Evolutionary conservation across 2,329 filamentous ascomycete species (phyloP), one percentile per base, ranked within the genome.

Genomic region (Epichloe brachyelytri): DNA sequence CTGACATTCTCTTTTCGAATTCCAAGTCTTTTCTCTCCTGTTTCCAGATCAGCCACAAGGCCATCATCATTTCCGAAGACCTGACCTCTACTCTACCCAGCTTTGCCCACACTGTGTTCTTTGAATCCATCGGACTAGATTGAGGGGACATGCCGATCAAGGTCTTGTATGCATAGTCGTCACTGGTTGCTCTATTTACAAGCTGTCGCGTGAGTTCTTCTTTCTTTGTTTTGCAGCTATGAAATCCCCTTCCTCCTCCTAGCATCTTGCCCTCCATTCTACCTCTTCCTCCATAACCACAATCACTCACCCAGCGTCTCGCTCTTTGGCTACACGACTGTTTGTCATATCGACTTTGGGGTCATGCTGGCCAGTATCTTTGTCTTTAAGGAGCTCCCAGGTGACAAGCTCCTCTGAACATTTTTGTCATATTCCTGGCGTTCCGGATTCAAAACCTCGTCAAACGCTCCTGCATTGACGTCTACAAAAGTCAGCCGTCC

Each of bases 161-260:
- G 58, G 53, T 52, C 60, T 64, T 69, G 60, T 71, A 71, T 70
- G 65, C 56, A 62, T 71, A 71, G 59, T 57, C 52, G 51, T 65
- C 62, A 62, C 61, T 62, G 59, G 63, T 65, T 63, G 60, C 61
- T 63, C 51, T 58, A 53, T 49, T 53, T 57, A 57, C 54, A 57
- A 57, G 50, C 56, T 60, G 55, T 58, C 59, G 51, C 56, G 65
- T 67, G 60, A 65, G 63, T 63, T 49, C 51, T 51, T 58, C 53
- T 55, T 55, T 49, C 41, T 55, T 52, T 49, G 19, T 49, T 49
- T 46, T 49, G 11, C 19, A 22, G 39, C 17, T 37, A 4, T 17
- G 22, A 20, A 22, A 17, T 10, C 10, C 20, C 39, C 46, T 43
- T 47, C 43, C 41, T 37, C 51, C 39, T 46, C 43, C n/a, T 37